Percentiles rank a stretch among this genome's conserved stretches.
Evolutionary conservation across 768 basidiomycete genomes (phyloP).

Genomic region (Boletus tomentosulus): DNA sequence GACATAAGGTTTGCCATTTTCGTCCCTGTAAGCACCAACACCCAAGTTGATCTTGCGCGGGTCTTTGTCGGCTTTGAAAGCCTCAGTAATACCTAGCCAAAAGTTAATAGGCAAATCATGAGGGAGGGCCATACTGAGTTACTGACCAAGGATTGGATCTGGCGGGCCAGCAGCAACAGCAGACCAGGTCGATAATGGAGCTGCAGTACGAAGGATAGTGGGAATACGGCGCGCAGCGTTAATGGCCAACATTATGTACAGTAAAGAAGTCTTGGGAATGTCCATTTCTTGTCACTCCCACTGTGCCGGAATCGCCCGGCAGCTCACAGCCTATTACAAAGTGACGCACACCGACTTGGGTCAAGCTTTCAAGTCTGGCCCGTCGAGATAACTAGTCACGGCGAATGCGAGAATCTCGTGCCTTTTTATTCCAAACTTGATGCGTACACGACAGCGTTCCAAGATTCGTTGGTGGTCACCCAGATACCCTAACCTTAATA

Average conservation of each 20-base stretch:
- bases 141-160: slow-evolving; percentile 87
- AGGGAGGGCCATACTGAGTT: slow-evolving; percentile 2
- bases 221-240: slow-evolving; percentile 47
- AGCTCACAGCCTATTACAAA: not conserved
- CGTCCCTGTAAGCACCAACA: slow-evolving; percentile 95
- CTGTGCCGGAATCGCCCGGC: not conserved
- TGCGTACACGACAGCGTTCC: not conserved
- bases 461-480: not conserved
- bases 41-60: slow-evolving; percentile 95
- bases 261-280: not conserved
- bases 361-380: not conserved
- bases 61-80: slow-evolving; percentile 94
- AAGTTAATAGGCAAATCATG: slow-evolving; percentile 5
- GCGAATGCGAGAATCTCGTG: not conserved
- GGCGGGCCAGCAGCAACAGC: slow-evolving; percentile 84
- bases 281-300: not conserved
- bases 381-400: not conserved
- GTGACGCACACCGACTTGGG: not conserved
- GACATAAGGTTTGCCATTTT: slow-evolving; percentile 92
- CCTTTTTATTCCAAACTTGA: not conserved
- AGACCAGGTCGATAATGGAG: slow-evolving; percentile 71
- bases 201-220: slow-evolving; percentile 34
- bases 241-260: slow-evolving; percentile 38
- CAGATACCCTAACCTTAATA: slow-evolving; percentile 17
- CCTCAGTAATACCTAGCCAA: slow-evolving; percentile 78